Evolutionary conservation across 257 asterid species (phyloP), one percentile per base, ranked within the genome.

Genomic region (Plantago elongata): DNA sequence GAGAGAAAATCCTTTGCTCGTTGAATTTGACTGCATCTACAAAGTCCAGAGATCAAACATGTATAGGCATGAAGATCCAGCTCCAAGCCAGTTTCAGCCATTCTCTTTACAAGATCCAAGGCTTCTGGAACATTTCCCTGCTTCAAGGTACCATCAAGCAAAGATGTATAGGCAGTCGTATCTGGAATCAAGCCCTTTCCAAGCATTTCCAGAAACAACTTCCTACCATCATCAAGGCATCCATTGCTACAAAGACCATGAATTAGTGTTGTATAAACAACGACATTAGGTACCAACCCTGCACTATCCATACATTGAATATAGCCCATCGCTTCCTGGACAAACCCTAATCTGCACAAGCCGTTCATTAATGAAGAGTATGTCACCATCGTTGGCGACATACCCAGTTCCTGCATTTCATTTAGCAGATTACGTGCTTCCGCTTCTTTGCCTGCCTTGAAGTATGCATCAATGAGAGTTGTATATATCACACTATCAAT

Each of bases 61-160:
- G 92, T 82, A 71, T 85, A 90, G 48, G 91, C 80, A 76, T 74
- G 81, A 80, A 85, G 96, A 74, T 90, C 98, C 57, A 88, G 76
- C 68, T 76, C 77, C 69, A 90, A 51, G 15, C 94, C 96, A 48
- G 30, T 69, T 67, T 77, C 84, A 37, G 47, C 57, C 95, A 90
- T 85, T 70, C 66, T 67, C 74, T 79, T 87, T 42, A 30, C 84
- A 70, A 90, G 79, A 71, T 74, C 81, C 71, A 87, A 69, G 16
- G 96, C 96, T 68, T 83, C 93, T 58, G 77, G 69, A 50, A 83
- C 57, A 72, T 79, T 81, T 42, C 96, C 95, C 34, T 64, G 75
- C 83, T 85, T 85, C 73, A 90, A 63, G 45, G 74, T 78, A 52
- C 94, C 97, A 77, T 77, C 78, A 54, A 90, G 79, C 70, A 90